These are phyloP conservation scores for Suillus spraguei DNA, from an alignment of 768 basidiomycete genomes.

Conservation along the genomic window DNA sequence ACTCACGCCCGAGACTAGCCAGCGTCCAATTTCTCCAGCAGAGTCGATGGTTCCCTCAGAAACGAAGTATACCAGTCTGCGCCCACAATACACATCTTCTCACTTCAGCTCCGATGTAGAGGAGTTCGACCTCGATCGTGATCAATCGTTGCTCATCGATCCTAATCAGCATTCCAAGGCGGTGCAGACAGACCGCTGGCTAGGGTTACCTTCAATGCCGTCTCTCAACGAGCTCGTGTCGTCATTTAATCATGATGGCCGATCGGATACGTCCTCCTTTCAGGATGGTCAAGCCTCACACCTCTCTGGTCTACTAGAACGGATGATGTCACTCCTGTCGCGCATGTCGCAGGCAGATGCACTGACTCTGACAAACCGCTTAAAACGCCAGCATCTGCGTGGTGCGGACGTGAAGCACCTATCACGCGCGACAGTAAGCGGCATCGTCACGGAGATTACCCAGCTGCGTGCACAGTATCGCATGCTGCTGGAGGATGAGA, in stretches of 20 bases:
- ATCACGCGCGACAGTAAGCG: constrained; percentile 77
- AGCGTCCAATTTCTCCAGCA: constrained; percentile 44
- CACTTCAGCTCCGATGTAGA: constrained; percentile 47
- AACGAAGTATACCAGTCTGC: constrained; percentile 28
- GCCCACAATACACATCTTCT: constrained; percentile 27
- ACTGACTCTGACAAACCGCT: constrained; percentile 81
- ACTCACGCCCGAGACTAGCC: constrained; percentile 47
- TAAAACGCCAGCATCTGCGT: constrained; percentile 87
- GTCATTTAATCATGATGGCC: constrained; percentile 56
- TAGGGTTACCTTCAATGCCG: constrained; percentile 35
- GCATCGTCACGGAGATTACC: constrained; percentile 70
- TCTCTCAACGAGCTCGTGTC: constrained; percentile 38
- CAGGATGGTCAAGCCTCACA: constrained; percentile 52
- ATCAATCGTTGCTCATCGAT: constrained; percentile 25
- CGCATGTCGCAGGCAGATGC: constrained; percentile 79
- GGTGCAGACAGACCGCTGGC: constrained; percentile 64
- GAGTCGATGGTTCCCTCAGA: constrained; percentile 34
- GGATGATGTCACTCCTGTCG: constrained; percentile 62
- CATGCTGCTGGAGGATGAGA: constrained; percentile 73
- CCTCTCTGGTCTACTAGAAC: constrained; percentile 61
- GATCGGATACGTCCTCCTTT: constrained; percentile 77
- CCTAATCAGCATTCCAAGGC: constrained; percentile 59
- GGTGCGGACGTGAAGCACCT: constrained; percentile 87
- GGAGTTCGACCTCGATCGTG: constrained; percentile 36
- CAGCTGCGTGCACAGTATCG: constrained; percentile 77